These are phyloP conservation scores for Boletus semigastroideus DNA, from an alignment of 1,284 basidiomycete genomes.

Conservation along the genomic window DNA sequence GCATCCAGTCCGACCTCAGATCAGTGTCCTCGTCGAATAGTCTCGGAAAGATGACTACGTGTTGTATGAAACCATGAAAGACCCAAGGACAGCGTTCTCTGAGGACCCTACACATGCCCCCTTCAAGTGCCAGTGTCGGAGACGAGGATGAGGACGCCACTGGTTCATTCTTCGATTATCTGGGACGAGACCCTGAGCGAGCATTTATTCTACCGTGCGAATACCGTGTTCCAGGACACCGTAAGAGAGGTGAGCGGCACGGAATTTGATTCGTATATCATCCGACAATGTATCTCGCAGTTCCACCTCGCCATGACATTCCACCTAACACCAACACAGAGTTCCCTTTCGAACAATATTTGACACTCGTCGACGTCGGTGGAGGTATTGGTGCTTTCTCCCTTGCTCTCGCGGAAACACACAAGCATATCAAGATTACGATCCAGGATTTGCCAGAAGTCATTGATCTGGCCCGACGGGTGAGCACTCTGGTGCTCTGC, in stretches of 20 bases:
- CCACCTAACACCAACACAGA: slow-evolving; percentile 16
- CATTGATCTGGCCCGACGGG: slow-evolving; percentile 22
- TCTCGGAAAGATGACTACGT: slow-evolving; percentile 22
- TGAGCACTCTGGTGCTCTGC: slow-evolving; percentile 7
- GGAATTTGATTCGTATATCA: no score
- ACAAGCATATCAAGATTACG: slow-evolving; percentile 30
- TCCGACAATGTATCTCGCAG: slow-evolving; percentile 19
- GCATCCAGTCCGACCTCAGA: slow-evolving; percentile 24
- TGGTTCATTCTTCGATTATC: slow-evolving; percentile 32
- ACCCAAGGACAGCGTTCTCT: slow-evolving; percentile 20
- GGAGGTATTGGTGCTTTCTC: slow-evolving; percentile 34
- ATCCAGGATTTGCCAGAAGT: slow-evolving; percentile 31
- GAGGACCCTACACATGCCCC: slow-evolving; percentile 22
- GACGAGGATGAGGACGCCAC: slow-evolving; percentile 19
- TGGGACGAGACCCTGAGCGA: slow-evolving; percentile 12
- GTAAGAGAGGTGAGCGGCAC: slow-evolving; percentile 27
- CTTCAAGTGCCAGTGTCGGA: slow-evolving; percentile 17
- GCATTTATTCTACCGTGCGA: neutral
- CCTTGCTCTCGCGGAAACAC: slow-evolving; percentile 26
- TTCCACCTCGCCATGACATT: slow-evolving; percentile 20
- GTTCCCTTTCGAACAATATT: slow-evolving; percentile 29
- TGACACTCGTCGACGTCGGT: slow-evolving; percentile 33
- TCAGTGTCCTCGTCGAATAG: slow-evolving; percentile 22
- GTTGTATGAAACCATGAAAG: slow-evolving; percentile 30
- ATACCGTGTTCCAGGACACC: slow-evolving; percentile 6